Evolutionary conservation across 2,329 filamentous ascomycete species (phyloP).

Genomic region (Sarocladium oryzae): DNA sequence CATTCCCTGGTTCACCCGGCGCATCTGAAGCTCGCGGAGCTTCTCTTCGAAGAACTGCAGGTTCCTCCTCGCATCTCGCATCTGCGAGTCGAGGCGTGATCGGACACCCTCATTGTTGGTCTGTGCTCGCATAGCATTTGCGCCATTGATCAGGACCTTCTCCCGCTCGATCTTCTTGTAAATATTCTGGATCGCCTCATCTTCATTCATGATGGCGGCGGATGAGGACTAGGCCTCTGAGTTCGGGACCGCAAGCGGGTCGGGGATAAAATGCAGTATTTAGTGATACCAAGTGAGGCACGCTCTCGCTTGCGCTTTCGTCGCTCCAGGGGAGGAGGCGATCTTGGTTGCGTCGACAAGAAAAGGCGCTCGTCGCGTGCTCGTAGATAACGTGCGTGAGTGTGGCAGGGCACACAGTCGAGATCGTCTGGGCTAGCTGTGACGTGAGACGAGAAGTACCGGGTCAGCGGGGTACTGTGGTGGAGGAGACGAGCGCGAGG

Average conservation of each 20-base stretch:
- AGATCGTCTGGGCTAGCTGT: background rate
- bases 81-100: constrained; percentile 85
- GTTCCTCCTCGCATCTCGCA: constrained; percentile 87
- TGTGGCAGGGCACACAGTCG: background rate
- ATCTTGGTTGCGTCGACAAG: background rate
- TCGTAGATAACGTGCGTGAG: background rate
- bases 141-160: constrained; percentile 88
- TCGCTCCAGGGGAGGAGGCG: constrained; percentile 2
- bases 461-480: constrained; percentile 11
- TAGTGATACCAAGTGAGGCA: background rate
- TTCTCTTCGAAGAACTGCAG: constrained; percentile 94
- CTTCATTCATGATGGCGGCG: constrained; percentile 51
- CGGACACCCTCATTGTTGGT: constrained; percentile 90
- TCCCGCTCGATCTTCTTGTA: constrained; percentile 97
- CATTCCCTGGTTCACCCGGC: constrained; percentile 62
- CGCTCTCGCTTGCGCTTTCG: background rate
- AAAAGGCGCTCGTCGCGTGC: background rate
- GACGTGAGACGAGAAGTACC: constrained; percentile 2
- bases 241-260: constrained; percentile 31
- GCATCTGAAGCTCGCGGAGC: constrained; percentile 80
- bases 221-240: constrained; percentile 29
- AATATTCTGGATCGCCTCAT: constrained; percentile 68
- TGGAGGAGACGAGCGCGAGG: constrained; percentile 10
- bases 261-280: background rate
- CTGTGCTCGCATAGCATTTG: constrained; percentile 90